These are phyloP conservation scores for Phalaenopsis aphrodite DNA, from an alignment of 106 monocot species.

Conservation along the genomic window DNA sequence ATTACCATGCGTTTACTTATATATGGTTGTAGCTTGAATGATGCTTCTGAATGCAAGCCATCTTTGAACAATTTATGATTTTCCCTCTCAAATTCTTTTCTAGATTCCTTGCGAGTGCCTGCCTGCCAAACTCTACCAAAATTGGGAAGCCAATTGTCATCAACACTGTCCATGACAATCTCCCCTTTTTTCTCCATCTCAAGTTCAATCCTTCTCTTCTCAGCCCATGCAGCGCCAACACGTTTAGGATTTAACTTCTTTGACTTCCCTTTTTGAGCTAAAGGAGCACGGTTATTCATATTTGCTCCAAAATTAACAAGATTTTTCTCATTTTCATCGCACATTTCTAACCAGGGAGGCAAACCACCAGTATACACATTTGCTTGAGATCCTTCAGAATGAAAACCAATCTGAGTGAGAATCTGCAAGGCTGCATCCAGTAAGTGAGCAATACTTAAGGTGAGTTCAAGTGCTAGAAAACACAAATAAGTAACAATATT, in stretches of 20 bases:
- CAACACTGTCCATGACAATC: conserved; percentile 24
- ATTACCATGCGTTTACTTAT: conserved; percentile 91
- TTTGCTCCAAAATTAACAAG: conserved; percentile 8
- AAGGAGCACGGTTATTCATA: conserved; percentile 1
- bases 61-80: conserved; percentile 26
- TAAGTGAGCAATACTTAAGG: background rate
- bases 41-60: conserved; percentile 27
- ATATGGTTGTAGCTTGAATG: conserved; percentile 62
- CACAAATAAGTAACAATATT: background rate
- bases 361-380: conserved; percentile 44
- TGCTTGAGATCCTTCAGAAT: conserved; percentile 25
- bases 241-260: conserved; percentile 85
- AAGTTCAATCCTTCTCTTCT: conserved; percentile 71
- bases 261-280: conserved; percentile 22
- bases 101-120: conserved; percentile 87
- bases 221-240: conserved; percentile 97
- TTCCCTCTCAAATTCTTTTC: conserved; percentile 73
- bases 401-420: conserved; percentile 14
- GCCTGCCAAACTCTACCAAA: conserved; percentile 98
- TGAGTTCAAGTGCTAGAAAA: background rate
- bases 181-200: conserved; percentile 82
- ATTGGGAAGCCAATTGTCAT: conserved; percentile 90
- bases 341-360: conserved; percentile 59
- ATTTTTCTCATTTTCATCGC: conserved; percentile 28
- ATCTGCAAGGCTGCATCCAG: conserved; percentile 19